A percentile compares a stretch with the other conserved stretches of the same genome.
These are phyloP conservation scores for Yarrowia sp. DNA, from an alignment of 805 yeast species.

Conservation along the genomic window DNA sequence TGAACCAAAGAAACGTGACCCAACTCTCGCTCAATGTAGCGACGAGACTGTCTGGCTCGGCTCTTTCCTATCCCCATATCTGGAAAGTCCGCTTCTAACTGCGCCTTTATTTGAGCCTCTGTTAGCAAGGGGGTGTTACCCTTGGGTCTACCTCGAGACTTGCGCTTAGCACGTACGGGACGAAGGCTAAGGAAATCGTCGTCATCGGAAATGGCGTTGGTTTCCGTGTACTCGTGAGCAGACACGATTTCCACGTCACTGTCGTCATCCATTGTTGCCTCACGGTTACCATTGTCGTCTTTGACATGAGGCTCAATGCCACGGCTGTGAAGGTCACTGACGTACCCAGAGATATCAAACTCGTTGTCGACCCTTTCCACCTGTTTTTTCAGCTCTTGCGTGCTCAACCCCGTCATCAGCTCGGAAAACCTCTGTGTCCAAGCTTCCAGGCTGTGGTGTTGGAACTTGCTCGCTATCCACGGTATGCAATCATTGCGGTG, in stretches of 20 bases:
- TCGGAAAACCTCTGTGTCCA: background rate
- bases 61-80: background rate
- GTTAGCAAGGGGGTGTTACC: too few relatives aligned
- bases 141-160: too few relatives aligned
- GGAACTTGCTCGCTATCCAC: conserved; percentile 6
- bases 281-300: background rate
- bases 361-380: background rate
- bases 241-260: too few relatives aligned
- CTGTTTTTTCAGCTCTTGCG: background rate
- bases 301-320: conserved; percentile 1
- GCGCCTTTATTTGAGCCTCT: background rate
- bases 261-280: too few relatives aligned
- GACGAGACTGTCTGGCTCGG: conserved; percentile 2
- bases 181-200: too few relatives aligned
- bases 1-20: background rate
- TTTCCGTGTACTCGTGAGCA: too few relatives aligned
- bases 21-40: conserved; percentile 2
- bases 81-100: background rate
- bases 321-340: background rate
- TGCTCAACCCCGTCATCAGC: background rate
- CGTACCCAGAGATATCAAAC: background rate
- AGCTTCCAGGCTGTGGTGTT: background rate
- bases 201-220: too few relatives aligned
- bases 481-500: conserved; percentile 1
- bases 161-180: too few relatives aligned